Base-by-base conservation (phyloP, 2,329 filamentous ascomycete species). In the Bipolaris zeicola region DNA sequence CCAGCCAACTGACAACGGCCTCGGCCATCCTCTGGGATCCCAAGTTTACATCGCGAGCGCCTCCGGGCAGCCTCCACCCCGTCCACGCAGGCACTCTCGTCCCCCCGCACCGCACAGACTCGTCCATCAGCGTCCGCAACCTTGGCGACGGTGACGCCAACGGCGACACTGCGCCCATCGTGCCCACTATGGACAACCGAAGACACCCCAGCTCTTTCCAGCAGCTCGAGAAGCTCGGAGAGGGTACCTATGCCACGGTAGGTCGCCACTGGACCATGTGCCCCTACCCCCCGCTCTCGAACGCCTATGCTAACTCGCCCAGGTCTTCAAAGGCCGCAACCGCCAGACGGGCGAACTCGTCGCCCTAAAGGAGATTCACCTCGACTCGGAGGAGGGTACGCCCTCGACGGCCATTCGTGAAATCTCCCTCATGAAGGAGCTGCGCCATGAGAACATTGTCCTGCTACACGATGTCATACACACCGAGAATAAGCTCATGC, bases 401-500 rank as follows among this genome's bases (percentile, higher is more conserved):
- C 95, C 95, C 3, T 96, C 91, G 49, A 99, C 95, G 0, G 95
- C 95, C 44, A 99, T 99, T 76, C 91, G 95, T 71, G 95, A 99
- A 78, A 99, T 99, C 70, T 97, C 93, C 1, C 84, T 99, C 55
- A 98, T 99, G 95, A 99, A 99, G 80, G 95, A 99, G 79, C 85
- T 99, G 65, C 98, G 98, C 79, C 95, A 99, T 78, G 93, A 97
- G 76, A 98, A 97, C 75, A 98, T 99, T 65, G 93, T 99, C 69
- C 91, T 89, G 57, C 87, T 99, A 5, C 92, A 98, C 83, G 95
- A 99, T 83, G 95, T 99, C 54, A 98, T 99, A 71, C 95, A 99
- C 78, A 99, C 95, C 56, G 95, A 99, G 82, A 99, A 98, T 80
- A 99, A 99, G 78, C 87, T 99, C 55, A 99, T 99, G 95, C 88